These are phyloP conservation scores for Clohesyomyces aquaticus DNA, from an alignment of 495 filamentous ascomycete species.

Conservation along the genomic window DNA sequence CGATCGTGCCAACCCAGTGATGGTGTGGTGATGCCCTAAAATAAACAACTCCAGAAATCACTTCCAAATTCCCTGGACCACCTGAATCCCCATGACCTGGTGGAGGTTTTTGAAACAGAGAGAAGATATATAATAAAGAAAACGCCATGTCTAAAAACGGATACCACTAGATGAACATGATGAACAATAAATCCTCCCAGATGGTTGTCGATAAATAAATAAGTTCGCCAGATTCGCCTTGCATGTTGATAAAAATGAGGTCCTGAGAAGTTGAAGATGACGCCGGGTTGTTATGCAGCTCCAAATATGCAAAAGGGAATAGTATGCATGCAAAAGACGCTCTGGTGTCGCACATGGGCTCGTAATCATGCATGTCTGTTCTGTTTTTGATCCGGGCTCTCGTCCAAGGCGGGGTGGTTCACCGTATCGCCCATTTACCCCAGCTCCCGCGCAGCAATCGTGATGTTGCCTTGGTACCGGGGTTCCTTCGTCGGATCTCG, in stretches of 20 bases:
- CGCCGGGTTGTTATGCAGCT: background rate
- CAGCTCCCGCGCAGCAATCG: background rate
- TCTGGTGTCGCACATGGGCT: background rate
- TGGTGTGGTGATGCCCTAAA: background rate
- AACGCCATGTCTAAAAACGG: background rate
- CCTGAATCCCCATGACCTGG: background rate
- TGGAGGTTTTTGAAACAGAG: background rate
- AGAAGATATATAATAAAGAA: too few relatives aligned
- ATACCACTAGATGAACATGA: too few relatives aligned
- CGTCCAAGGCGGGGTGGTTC: background rate
- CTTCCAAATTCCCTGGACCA: background rate
- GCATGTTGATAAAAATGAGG: conserved; percentile 1
- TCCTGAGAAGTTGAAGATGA: background rate
- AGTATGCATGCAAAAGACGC: background rate
- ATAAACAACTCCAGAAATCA: background rate
- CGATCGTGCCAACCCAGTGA: too few relatives aligned
- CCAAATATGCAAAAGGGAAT: background rate
- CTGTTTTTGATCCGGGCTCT: background rate
- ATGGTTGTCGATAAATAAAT: background rate
- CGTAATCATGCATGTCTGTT: background rate
- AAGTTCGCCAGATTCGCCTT: background rate
- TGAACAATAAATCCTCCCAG: too few relatives aligned
- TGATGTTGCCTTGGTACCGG: background rate
- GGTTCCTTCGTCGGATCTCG: background rate
- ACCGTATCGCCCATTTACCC: background rate